Evolutionary conservation across 2,329 filamentous ascomycete genomes (phyloP).

Genomic region (Phoma sp.): DNA sequence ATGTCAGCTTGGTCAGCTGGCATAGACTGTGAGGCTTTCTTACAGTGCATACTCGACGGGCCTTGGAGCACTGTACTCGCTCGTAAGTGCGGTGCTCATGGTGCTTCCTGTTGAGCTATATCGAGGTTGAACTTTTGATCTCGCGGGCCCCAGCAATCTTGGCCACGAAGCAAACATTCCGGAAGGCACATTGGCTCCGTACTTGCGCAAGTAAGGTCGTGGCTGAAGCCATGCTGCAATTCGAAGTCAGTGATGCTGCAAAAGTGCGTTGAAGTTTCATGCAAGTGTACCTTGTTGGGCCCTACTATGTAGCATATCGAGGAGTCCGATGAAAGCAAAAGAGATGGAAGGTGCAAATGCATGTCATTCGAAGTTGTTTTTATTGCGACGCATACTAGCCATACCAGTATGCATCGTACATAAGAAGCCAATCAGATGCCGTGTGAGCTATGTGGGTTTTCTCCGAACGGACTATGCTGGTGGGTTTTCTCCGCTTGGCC

Average conservation of each 20-base stretch:
- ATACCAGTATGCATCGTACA: neutral
- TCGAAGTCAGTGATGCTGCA: too few relatives aligned
- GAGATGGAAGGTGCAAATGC: too few relatives aligned
- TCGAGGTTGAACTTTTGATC: neutral
- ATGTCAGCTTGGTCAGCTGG: neutral
- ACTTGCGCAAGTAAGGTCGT: too few relatives aligned
- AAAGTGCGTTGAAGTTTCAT: too few relatives aligned
- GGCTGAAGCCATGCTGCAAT: too few relatives aligned
- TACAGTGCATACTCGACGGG: slow-evolving; percentile 11
- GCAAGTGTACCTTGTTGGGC: too few relatives aligned
- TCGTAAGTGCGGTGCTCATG: neutral
- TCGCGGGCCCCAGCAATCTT: neutral
- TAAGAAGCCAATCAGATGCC: neutral
- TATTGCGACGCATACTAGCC: neutral
- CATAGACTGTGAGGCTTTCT: neutral
- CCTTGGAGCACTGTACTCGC: neutral
- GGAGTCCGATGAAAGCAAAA: too few relatives aligned
- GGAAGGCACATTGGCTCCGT: neutral
- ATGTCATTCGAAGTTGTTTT: too few relatives aligned
- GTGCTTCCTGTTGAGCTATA: neutral
- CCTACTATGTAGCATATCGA: too few relatives aligned
- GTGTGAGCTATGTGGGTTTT: neutral
- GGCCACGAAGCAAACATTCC: neutral
- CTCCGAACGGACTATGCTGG: neutral
- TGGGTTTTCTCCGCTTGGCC: neutral